Base-by-base conservation (phyloP, 345 rosid species). In the Odontarrhena argentea region DNA sequence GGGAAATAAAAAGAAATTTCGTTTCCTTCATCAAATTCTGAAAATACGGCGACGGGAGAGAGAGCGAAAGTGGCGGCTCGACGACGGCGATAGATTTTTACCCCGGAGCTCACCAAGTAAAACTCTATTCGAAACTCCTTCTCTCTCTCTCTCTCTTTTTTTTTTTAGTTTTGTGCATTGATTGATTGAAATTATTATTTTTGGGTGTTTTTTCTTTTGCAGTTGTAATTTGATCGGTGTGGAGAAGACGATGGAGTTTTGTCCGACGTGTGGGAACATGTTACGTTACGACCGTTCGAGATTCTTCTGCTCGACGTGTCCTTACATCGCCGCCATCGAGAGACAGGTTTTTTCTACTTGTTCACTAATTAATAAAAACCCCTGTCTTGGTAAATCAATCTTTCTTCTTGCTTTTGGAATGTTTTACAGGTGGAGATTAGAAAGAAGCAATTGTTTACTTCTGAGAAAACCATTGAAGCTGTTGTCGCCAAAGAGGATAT, bases 201-300 rank as follows among this genome's bases (percentile, higher is more conserved):
- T 41, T 26, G 7, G 34, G 9, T 5, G 8, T n/a, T 43, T 60
- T 55, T 34, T 6, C 22, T 18, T 18, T 18, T 18, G 22, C 36
- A 44, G 53, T 32, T 4, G 34, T 40, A 61, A 61, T 45, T 25
- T 8, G 63, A 45, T 45, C 22, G 47, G 60, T 18, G 68, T 36
- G 8, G 55, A 63, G 36, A 5, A 63, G 22, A 18, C 49, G 54
- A 75, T 75, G 78, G 78, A 69, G 44, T 75, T 75, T 36, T 75
- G 78, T 22, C 78, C 78, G 0, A 63, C 66, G 3, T 75, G 78
- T 68, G 74, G 67, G 30, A 75, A 75, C 50, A 36, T 75, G 78
- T 45, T 69, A 11, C 75, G 66, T 38, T 75, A 69, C 38, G 71
- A 65, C 25, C 6, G 18, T 11, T 63, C 60, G 0, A 51, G 65